Evolutionary conservation across 345 rosid genomes (phyloP).

Genomic region (Heritiera fomes): DNA sequence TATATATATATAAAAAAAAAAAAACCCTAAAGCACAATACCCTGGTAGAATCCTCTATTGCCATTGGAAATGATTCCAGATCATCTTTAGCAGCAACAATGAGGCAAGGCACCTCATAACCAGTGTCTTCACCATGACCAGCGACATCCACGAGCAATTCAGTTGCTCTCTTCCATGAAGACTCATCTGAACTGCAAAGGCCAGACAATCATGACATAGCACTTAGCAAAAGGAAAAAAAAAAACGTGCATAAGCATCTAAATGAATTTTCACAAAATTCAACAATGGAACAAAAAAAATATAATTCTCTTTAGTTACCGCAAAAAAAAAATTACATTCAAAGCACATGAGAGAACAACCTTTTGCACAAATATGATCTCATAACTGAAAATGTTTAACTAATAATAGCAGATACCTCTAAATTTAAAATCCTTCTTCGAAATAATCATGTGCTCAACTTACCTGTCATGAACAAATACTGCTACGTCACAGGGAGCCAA

Average conservation of each 20-base stretch:
- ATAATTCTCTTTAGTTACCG: background rate
- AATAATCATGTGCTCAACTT: background rate
- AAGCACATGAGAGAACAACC: background rate
- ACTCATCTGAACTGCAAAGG: conserved; percentile 66
- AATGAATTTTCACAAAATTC: background rate
- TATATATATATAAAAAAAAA: background rate
- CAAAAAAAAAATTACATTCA: background rate
- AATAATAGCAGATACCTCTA: background rate
- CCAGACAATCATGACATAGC: background rate
- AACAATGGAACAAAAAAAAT: background rate
- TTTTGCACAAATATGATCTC: background rate
- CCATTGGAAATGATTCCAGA: conserved; percentile 86
- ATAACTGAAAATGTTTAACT: background rate
- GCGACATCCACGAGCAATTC: conserved; percentile 95
- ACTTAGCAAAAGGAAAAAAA: background rate
- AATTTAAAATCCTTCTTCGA: background rate
- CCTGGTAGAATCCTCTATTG: conserved; percentile 94
- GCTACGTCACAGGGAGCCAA: conserved; percentile 92
- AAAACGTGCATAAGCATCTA: background rate
- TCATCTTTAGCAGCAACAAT: conserved; percentile 96
- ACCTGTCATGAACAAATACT: conserved; percentile 91
- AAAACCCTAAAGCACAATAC: conserved; percentile 34
- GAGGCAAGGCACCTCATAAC: conserved; percentile 95
- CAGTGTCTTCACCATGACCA: conserved; percentile 80
- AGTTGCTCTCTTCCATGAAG: conserved; percentile 81